Evolutionary conservation across 306 rosid species (phyloP).

Genomic region (Cercis canadensis): DNA sequence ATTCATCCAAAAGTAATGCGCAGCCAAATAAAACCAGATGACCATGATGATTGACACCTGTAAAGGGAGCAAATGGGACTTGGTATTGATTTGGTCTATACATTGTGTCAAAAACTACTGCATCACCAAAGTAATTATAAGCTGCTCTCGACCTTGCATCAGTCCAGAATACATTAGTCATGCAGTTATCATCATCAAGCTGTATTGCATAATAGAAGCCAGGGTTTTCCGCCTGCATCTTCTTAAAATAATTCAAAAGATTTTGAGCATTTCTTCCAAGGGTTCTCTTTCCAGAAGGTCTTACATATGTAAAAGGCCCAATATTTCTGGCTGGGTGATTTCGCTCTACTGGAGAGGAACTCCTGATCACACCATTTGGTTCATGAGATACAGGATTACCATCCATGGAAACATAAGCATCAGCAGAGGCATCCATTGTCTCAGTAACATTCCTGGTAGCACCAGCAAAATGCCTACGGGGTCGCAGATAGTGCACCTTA

Average conservation of each 20-base stretch:
- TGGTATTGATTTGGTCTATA: slow-evolving; percentile 82
- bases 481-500: slow-evolving; percentile 64
- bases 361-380: slow-evolving; percentile 44
- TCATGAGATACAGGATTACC: slow-evolving; percentile 53
- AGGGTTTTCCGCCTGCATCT: slow-evolving; percentile 81
- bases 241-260: slow-evolving; percentile 76
- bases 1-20: slow-evolving; percentile 76
- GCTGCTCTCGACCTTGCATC: slow-evolving; percentile 81
- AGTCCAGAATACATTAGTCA: slow-evolving; percentile 83
- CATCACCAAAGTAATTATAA: slow-evolving; percentile 78
- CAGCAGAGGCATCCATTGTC: slow-evolving; percentile 50
- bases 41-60: slow-evolving; percentile 84
- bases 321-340: slow-evolving; percentile 47
- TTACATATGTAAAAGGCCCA: slow-evolving; percentile 44
- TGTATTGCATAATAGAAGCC: slow-evolving; percentile 80
- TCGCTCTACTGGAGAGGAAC: slow-evolving; percentile 62
- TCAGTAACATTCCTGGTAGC: slow-evolving; percentile 56
- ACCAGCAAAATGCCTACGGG: slow-evolving; percentile 75
- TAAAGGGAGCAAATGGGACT: slow-evolving; percentile 82
- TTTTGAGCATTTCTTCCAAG: slow-evolving; percentile 84
- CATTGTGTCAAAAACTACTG: slow-evolving; percentile 79
- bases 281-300: slow-evolving; percentile 62
- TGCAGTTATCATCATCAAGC: slow-evolving; percentile 78
- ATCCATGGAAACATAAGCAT: slow-evolving; percentile 49
- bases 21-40: slow-evolving; percentile 83